Conservation (phyloP, 2,329 filamentous ascomycete genomes). For the Fusarium buxicola region DNA sequence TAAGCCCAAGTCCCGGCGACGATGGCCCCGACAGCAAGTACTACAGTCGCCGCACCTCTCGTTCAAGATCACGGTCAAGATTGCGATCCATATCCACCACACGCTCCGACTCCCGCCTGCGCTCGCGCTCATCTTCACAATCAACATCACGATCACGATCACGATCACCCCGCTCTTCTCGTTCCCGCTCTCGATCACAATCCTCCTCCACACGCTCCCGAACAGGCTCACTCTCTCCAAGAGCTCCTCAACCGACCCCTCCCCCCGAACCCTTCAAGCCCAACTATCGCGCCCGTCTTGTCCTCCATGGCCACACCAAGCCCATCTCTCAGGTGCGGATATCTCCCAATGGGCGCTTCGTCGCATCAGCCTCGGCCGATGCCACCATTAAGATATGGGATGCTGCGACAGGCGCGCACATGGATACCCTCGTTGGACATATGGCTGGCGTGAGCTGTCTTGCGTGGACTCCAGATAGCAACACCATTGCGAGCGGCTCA, state of each 20-base stretch:
- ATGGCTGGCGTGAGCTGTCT: slow-evolving; percentile 92
- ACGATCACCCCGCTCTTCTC: slow-evolving; percentile 48
- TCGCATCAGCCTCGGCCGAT: slow-evolving; percentile 91
- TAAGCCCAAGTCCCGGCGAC: slow-evolving; percentile 42
- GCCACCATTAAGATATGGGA: slow-evolving; percentile 94
- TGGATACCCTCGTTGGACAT: slow-evolving; percentile 93
- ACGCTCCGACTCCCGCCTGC: slow-evolving; percentile 53
- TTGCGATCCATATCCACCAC: slow-evolving; percentile 53
- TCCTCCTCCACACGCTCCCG: slow-evolving; percentile 49
- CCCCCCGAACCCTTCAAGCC: slow-evolving; percentile 66
- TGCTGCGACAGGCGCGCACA: slow-evolving; percentile 78
- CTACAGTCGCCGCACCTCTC: slow-evolving; percentile 49
- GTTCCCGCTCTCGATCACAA: slow-evolving; percentile 46
- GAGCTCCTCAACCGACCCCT: slow-evolving; percentile 49
- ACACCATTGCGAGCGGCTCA: slow-evolving; percentile 87
- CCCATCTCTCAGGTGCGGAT: slow-evolving; percentile 89
- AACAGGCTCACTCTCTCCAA: slow-evolving; percentile 46
- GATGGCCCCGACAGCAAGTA: slow-evolving; percentile 40
- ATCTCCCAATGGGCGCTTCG: slow-evolving; percentile 89
- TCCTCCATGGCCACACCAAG: slow-evolving; percentile 80
- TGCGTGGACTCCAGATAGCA: slow-evolving; percentile 92
- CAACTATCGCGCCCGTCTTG: slow-evolving; percentile 76
- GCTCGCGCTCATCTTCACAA: slow-evolving; percentile 48
- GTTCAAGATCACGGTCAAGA: slow-evolving; percentile 49
- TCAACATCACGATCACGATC: slow-evolving; percentile 47